Conservation (phyloP, 2,329 filamentous ascomycete species). For the Paecilomyces niveus region DNA sequence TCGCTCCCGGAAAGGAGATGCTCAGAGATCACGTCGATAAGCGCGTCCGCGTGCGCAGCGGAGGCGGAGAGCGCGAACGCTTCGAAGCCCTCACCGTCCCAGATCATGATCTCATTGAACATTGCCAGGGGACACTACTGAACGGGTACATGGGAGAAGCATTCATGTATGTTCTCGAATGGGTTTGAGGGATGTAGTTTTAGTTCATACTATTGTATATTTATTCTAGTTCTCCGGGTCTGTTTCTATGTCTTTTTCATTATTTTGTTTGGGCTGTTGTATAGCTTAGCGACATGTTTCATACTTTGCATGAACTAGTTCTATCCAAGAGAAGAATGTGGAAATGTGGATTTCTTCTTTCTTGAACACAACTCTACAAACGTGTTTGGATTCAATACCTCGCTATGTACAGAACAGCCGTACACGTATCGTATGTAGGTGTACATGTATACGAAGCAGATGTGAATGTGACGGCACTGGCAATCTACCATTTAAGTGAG, state of each 20-base stretch:
- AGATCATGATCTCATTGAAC: constrained; percentile 20
- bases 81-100: constrained; percentile 16
- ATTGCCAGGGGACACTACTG: constrained; percentile 19
- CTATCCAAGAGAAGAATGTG: not conserved
- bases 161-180: constrained; percentile 27
- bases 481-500: too few species aligned
- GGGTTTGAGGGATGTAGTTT: constrained; percentile 12
- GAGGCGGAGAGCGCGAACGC: constrained; percentile 14
- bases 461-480: too few species aligned
- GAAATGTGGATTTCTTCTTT: not conserved
- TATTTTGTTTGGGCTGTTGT: not conserved
- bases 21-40: constrained; percentile 17
- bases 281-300: not conserved
- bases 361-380: too few species aligned
- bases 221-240: not conserved
- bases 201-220: not conserved
- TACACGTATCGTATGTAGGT: too few species aligned
- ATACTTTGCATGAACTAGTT: not conserved
- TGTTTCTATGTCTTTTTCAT: not conserved
- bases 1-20: constrained; percentile 21
- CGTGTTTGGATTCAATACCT: too few species aligned
- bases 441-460: too few species aligned
- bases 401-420: too few species aligned
- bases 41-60: constrained; percentile 15
- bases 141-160: constrained; percentile 19